phyloP scores from a whole-genome alignment of 208 protist genomes.

The Dictyostelium gargantuum region DNA sequence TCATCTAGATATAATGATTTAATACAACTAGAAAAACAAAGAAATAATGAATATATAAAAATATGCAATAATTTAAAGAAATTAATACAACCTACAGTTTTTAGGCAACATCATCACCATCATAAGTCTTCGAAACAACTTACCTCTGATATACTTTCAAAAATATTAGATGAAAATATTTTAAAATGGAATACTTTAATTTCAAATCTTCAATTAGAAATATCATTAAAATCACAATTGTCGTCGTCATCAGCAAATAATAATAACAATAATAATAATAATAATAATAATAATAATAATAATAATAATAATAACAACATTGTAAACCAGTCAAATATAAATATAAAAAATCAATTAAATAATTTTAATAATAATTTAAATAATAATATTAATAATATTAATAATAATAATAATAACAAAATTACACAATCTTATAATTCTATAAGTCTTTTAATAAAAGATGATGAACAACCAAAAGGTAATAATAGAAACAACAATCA shows the following conservation, averaged over 20 bases:
- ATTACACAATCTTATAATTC: not conserved
- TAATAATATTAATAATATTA: not conserved
- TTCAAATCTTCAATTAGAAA: slow-evolving; percentile 17
- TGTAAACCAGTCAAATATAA: not conserved
- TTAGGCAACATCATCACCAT: not conserved
- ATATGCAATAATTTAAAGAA: slow-evolving; percentile 62
- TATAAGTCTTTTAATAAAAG: not conserved
- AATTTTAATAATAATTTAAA: not conserved
- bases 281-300: not conserved
- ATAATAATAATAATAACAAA: not conserved
- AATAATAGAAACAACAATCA: not conserved
- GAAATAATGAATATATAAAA: slow-evolving; percentile 44
- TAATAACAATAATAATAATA: not conserved
- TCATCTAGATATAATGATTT: slow-evolving; percentile 12
- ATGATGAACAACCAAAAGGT: too few species aligned
- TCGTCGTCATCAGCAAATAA: too few species aligned
- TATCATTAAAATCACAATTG: not conserved
- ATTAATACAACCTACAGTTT: not conserved
- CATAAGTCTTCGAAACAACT: not conserved
- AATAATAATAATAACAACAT: not conserved
- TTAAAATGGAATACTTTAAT: slow-evolving; percentile 49
- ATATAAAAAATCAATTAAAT: not conserved
- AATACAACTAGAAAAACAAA: slow-evolving; percentile 10
- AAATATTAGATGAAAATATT: slow-evolving; percentile 28
- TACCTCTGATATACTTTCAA: not conserved